Conservation (phyloP, 163 green algal species). For the Picocystis sp. region DNA sequence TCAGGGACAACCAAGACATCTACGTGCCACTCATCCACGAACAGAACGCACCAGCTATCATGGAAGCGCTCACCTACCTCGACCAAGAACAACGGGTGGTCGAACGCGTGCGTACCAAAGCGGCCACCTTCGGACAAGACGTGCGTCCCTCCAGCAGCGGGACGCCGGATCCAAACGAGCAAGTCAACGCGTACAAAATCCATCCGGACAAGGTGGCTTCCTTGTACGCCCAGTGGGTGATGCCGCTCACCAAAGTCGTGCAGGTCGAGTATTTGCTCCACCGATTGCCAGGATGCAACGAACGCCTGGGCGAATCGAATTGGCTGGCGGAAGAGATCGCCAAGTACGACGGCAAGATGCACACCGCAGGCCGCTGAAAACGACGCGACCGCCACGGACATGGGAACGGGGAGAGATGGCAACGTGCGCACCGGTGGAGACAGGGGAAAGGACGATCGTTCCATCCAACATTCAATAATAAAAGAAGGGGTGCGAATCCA, state of each 20-base stretch:
- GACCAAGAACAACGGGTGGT: slow-evolving; percentile 65
- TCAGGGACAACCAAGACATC: slow-evolving; percentile 39
- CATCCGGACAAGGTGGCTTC: slow-evolving; percentile 55
- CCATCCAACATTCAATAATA: too few species aligned
- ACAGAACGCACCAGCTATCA: slow-evolving; percentile 59
- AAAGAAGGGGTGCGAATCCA: too few species aligned
- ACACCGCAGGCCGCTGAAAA: too few species aligned
- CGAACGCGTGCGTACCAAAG: slow-evolving; percentile 70
- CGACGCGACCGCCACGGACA: too few species aligned
- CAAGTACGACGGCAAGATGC: too few species aligned
- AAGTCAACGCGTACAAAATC: slow-evolving; percentile 35
- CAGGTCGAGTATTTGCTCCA: slow-evolving; percentile 51
- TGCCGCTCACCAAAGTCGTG: slow-evolving; percentile 96
- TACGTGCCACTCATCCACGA: slow-evolving; percentile 45
- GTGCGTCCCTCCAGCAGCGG: neutral
- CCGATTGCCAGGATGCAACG: slow-evolving; percentile 11
- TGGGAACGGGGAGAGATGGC: too few species aligned
- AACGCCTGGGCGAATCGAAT: neutral
- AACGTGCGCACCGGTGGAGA: too few species aligned
- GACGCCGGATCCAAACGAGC: slow-evolving; percentile 2
- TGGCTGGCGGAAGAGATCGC: too few species aligned
- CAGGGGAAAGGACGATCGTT: too few species aligned
- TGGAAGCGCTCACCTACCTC: slow-evolving; percentile 74
- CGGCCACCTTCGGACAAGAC: slow-evolving; percentile 78
- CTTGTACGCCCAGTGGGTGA: slow-evolving; percentile 82